Evolutionary conservation across 2,329 filamentous ascomycete species (phyloP), one percentile per base, ranked within the genome.

Genomic region (Decorospora gaudefroyi): DNA sequence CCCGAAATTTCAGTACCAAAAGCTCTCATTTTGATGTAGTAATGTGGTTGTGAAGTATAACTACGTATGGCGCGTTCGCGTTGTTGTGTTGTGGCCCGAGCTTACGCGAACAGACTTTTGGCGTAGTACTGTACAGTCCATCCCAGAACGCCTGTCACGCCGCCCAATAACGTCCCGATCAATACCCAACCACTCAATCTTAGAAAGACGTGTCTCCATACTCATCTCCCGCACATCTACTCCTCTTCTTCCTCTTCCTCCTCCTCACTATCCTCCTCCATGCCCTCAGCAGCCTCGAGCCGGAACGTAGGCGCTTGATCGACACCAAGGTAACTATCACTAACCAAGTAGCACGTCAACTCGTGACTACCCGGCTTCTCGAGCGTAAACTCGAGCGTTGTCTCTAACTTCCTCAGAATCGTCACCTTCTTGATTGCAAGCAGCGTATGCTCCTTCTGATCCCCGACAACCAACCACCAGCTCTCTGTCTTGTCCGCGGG

Each of bases 381-480:
- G 38, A 97, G 87, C 17, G 90, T 89, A 69, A 91, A 95, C 73
- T 97, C 91, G 53, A 99, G 76, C 65, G 83, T 84, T 44, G 90
- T 81, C 63, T 88, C 86, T 61, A 96, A 74, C 66, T 87, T 85
- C 59, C 81, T 82, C 27, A 85, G 87, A 53, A 99, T 86, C 1
- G 91, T 95, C 48, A 99, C 86, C 58, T 92, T 83, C 79, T 97
- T 99, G 76, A 97, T 96, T 2, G 89, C 91, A 45, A 97, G 77
- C 51, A 99, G 76, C 53, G 80, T 91, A 76, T 90, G 92, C 27
- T 87, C 89, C 69, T 83, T 87, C 74, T 96, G 90, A 60, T 97
- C 91, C 19, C 91, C 92, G 22, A 99, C 89, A 13, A 99, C 89
- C 42, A 99, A 76, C 93, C 93, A 99, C 91, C 91, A 99, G 68